A percentile compares a stretch with the other conserved stretches of the same genome.
Evolutionary conservation across 257 asterid genomes (phyloP).

Genomic region (Coffea canephora): DNA sequence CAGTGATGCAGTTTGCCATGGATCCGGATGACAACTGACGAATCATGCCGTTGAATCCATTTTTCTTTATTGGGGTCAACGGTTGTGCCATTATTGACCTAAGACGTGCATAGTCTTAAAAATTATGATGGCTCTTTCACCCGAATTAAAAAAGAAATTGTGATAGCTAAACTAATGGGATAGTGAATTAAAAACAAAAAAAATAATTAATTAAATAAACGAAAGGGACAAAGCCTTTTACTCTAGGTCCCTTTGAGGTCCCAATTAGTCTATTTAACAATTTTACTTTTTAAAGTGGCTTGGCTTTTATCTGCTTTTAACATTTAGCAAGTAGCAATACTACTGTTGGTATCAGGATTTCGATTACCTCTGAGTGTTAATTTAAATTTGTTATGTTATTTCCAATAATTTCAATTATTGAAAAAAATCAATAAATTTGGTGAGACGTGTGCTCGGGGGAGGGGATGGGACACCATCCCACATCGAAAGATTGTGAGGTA

Average conservation of each 20-base stretch:
- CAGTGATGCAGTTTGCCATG: neutral
- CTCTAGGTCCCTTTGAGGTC: conserved; percentile 10
- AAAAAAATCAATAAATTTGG: too few species aligned
- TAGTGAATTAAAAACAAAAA: too few species aligned
- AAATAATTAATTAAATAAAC: neutral
- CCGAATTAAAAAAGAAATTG: neutral
- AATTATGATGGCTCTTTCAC: neutral
- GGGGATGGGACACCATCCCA: too few species aligned
- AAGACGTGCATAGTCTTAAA: neutral
- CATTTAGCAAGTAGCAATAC: neutral
- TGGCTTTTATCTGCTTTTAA: neutral
- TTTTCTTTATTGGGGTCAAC: neutral
- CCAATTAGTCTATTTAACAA: neutral
- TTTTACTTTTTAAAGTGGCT: neutral
- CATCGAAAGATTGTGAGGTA: too few species aligned
- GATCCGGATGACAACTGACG: neutral
- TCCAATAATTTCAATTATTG: too few species aligned
- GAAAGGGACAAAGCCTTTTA: neutral
- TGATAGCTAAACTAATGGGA: neutral
- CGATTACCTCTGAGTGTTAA: too few species aligned
- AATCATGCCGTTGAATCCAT: neutral
- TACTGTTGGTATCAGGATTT: too few species aligned
- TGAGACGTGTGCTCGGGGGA: too few species aligned
- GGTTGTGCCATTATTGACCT: conserved; percentile 5
- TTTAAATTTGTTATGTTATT: too few species aligned